phyloP scores from a whole-genome alignment of 2,329 filamentous ascomycete species.

The Bipolaris zeicola region DNA sequence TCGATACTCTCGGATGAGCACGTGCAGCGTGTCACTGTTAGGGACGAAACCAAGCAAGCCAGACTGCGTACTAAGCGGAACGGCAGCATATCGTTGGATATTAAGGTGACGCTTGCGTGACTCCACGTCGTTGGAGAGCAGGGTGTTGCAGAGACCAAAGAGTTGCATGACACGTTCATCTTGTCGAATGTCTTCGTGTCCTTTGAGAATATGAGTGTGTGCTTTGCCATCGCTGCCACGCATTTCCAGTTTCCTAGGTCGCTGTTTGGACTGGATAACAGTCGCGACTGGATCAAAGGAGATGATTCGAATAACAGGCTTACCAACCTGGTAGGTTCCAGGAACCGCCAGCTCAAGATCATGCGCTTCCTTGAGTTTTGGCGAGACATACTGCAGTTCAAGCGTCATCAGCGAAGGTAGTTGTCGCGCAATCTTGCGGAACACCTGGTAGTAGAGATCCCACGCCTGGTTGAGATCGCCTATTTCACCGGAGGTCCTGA shows the following conservation, averaged over 20 bases:
- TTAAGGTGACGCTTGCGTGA: constrained; percentile 96
- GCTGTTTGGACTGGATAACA: constrained; percentile 96
- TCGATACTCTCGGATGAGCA: constrained; percentile 95
- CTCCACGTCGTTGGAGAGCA: constrained; percentile 91
- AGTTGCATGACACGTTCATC: constrained; percentile 99
- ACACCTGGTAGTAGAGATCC: constrained; percentile 99
- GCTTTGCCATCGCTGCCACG: constrained; percentile 85
- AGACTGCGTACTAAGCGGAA: constrained; percentile 94
- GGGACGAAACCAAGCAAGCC: constrained; percentile 95
- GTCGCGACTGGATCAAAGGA: constrained; percentile 89
- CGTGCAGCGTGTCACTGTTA: constrained; percentile 96
- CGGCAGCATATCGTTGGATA: constrained; percentile 95
- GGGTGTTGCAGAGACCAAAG: constrained; percentile 95
- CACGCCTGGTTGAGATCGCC: constrained; percentile 97
- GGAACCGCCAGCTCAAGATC: constrained; percentile 94
- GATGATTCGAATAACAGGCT: constrained; percentile 80
- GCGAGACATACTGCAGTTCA: constrained; percentile 95
- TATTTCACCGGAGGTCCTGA: constrained; percentile 84
- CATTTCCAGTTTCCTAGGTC: constrained; percentile 85
- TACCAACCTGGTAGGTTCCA: constrained; percentile 84
- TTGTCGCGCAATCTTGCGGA: constrained; percentile 92
- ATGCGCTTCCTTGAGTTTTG: constrained; percentile 82
- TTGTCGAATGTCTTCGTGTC: constrained; percentile 98
- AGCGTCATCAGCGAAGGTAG: constrained; percentile 89
- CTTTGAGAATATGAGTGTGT: constrained; percentile 92